phyloP scores from a whole-genome alignment of 164 flowering plant genomes.

The Magnolia kwangsiensis region DNA sequence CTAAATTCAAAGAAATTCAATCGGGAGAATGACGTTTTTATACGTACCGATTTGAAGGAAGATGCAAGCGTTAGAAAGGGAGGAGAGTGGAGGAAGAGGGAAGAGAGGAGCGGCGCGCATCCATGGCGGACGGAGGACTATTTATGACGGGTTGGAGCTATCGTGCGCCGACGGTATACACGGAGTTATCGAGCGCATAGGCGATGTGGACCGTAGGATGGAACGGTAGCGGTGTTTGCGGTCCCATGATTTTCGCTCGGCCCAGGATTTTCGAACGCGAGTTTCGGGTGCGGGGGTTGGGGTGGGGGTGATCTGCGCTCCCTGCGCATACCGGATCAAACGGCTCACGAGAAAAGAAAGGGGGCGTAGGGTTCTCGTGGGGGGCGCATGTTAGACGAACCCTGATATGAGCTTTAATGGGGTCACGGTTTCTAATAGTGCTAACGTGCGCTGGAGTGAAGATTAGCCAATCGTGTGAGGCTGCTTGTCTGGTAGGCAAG shows the following conservation, averaged over 20 bases:
- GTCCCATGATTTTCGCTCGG: constrained; percentile 5
- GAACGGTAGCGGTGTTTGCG: neutral
- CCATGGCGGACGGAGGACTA: constrained; percentile 30
- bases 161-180: constrained; percentile 31
- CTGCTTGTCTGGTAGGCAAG: neutral
- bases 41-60: constrained; percentile 8
- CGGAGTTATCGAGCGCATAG: constrained; percentile 24
- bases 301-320: constrained; percentile 9
- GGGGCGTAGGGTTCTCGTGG: neutral
- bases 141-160: constrained; percentile 21
- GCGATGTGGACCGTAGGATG: constrained; percentile 8
- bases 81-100: constrained; percentile 8
- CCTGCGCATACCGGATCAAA: neutral
- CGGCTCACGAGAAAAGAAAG: neutral
- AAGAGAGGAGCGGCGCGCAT: constrained; percentile 37
- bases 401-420: constrained; percentile 7
- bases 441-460: constrained; percentile 9
- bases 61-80: neutral
- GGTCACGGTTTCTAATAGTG: neutral
- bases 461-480: neutral
- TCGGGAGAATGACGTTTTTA: neutral
- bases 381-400: constrained; percentile 18
- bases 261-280: neutral
- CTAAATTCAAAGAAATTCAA: neutral
- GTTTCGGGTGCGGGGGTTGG: neutral